phyloP scores from a whole-genome alignment of 1,139 yeast genomes.

The Blastobotrys malaysiensis region DNA sequence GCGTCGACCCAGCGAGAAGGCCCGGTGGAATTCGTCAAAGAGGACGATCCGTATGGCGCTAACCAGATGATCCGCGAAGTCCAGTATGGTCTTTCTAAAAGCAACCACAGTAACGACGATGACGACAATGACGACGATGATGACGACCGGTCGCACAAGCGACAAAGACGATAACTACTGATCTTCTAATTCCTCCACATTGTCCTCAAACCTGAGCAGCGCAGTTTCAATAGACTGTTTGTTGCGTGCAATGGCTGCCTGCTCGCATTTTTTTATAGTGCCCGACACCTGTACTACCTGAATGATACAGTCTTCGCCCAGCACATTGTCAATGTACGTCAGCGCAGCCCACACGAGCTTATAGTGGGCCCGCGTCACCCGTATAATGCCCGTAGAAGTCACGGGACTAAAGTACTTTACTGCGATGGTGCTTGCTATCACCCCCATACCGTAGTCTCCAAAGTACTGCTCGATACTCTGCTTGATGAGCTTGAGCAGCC shows the following conservation, averaged over 20 bases:
- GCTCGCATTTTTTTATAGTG: conserved; percentile 80
- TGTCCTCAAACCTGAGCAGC: conserved; percentile 4
- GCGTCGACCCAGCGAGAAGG: conserved; percentile 33
- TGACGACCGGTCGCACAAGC: conserved; percentile 3
- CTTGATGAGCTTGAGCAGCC: conserved; percentile 40
- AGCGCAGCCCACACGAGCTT: conserved; percentile 65
- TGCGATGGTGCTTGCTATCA: conserved; percentile 49
- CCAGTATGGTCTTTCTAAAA: conserved; percentile 15
- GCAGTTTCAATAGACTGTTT: conserved; percentile 27
- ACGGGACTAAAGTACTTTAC: conserved; percentile 75
- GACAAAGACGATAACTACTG: background rate
- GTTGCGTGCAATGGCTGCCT: conserved; percentile 41
- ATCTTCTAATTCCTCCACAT: background rate
- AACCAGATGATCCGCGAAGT: conserved; percentile 25
- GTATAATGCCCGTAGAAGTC: conserved; percentile 79
- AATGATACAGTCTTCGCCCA: conserved; percentile 49
- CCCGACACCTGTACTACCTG: conserved; percentile 74
- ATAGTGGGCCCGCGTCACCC: conserved; percentile 65
- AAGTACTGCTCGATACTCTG: conserved; percentile 54
- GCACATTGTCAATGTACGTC: conserved; percentile 53
- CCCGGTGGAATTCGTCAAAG: conserved; percentile 51
- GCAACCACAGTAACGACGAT: too few species aligned
- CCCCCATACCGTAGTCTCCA: conserved; percentile 78
- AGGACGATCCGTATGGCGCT: conserved; percentile 24
- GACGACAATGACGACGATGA: background rate